These are phyloP conservation scores for Spathaspora hagerdaliae DNA, from an alignment of 805 yeast genomes.

Conservation along the genomic window DNA sequence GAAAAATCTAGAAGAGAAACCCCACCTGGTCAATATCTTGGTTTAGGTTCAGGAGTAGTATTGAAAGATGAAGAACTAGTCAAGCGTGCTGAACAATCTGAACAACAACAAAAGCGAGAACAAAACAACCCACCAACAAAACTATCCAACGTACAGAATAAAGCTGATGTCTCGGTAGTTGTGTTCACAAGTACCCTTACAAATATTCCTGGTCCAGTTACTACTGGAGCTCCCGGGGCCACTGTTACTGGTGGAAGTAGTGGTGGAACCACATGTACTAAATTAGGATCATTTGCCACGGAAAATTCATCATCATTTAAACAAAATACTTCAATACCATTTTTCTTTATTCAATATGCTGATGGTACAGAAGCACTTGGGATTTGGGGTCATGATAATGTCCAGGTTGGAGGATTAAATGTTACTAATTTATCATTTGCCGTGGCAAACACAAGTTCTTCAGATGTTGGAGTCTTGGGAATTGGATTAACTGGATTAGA, in stretches of 20 bases:
- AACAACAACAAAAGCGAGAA: too few species aligned
- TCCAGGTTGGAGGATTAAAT: conserved; percentile 46
- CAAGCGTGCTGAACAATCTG: neutral
- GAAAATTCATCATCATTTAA: conserved; percentile 34
- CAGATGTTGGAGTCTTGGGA: conserved; percentile 69
- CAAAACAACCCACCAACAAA: neutral
- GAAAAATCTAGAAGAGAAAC: too few species aligned
- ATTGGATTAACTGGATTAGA: conserved; percentile 71
- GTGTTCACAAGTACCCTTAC: too few species aligned
- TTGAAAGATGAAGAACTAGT: neutral
- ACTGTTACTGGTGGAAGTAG: conserved; percentile 3
- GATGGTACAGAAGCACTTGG: conserved; percentile 49
- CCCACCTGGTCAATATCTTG: neutral
- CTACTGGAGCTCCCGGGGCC: neutral
- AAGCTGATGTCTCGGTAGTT: neutral
- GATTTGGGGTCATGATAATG: conserved; percentile 59
- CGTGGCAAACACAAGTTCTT: conserved; percentile 61
- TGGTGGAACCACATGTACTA: conserved; percentile 35
- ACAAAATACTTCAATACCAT: conserved; percentile 37
- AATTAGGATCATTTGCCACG: conserved; percentile 47
- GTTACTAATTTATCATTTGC: conserved; percentile 63
- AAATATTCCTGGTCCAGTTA: too few species aligned
- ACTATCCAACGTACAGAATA: neutral
- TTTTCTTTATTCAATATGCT: conserved; percentile 46
- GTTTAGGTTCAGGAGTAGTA: neutral